Conservation (phyloP, 345 rosid genomes). For the Acer negundo region DNA sequence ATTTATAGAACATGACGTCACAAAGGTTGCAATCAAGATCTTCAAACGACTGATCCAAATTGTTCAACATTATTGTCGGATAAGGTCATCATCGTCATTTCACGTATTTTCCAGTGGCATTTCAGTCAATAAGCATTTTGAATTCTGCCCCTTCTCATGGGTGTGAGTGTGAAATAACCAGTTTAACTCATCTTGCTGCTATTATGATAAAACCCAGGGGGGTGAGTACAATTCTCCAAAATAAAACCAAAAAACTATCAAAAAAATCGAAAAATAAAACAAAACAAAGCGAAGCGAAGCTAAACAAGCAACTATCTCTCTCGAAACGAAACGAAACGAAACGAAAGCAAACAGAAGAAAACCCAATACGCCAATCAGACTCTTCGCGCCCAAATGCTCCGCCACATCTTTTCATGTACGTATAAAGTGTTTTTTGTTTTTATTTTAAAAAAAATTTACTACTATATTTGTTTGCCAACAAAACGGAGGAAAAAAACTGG, state of each 20-base stretch:
- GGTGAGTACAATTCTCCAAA: not conserved
- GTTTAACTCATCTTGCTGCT: too few species aligned
- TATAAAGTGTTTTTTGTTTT: not conserved
- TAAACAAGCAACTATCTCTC: not conserved
- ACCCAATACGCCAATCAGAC: not conserved
- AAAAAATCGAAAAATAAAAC: not conserved
- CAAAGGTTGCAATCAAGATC: not conserved
- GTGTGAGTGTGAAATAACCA: too few species aligned
- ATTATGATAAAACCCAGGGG: too few species aligned
- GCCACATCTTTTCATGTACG: not conserved
- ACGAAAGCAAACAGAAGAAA: not conserved
- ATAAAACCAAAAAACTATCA: not conserved
- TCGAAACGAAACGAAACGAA: not conserved
- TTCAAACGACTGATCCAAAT: not conserved
- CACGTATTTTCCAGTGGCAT: not conserved
- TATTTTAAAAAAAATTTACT: too few species aligned
- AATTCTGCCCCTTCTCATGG: not conserved
- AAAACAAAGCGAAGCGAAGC: not conserved
- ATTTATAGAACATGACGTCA: too few species aligned
- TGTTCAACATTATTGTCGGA: not conserved
- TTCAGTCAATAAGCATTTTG: not conserved
- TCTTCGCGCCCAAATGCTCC: not conserved
- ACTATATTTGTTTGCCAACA: not conserved
- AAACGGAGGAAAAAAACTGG: not conserved
- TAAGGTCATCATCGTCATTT: constrained; percentile 1